These are phyloP conservation scores for Vigna mungo DNA, from an alignment of 306 rosid genomes.

Conservation along the genomic window DNA sequence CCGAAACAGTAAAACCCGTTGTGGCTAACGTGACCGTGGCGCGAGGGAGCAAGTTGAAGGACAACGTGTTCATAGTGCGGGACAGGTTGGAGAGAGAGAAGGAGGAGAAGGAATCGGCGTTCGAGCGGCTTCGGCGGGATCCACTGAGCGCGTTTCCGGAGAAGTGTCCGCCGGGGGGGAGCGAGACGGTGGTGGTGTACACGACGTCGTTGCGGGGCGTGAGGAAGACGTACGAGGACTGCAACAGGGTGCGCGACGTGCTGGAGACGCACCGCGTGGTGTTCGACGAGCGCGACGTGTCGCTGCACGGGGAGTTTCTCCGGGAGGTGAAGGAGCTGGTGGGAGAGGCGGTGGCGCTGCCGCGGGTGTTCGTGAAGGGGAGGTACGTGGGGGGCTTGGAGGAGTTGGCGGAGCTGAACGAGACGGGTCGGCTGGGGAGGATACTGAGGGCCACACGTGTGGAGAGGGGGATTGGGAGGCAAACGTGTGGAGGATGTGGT, in stretches of 20 bases:
- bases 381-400: conserved; percentile 81
- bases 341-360: conserved; percentile 44
- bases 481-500: conserved; percentile 77
- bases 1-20: not conserved
- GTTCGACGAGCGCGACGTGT: conserved; percentile 89
- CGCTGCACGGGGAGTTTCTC: conserved; percentile 73
- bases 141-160: conserved; percentile 71
- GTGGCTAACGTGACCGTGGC: not conserved
- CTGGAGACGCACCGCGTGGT: conserved; percentile 68
- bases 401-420: conserved; percentile 68
- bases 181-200: conserved; percentile 72
- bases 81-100: conserved; percentile 74
- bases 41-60: conserved; percentile 46
- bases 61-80: conserved; percentile 71
- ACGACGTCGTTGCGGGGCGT: conserved; percentile 92
- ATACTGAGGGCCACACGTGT: conserved; percentile 59
- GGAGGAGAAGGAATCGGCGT: conserved; percentile 55
- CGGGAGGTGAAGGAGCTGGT: conserved; percentile 65
- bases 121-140: conserved; percentile 48
- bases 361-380: conserved; percentile 84
- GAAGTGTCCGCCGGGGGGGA: conserved; percentile 79
- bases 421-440: conserved; percentile 66
- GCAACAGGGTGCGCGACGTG: conserved; percentile 62
- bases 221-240: conserved; percentile 78
- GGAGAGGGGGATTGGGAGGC: conserved; percentile 74